These are phyloP conservation scores for Chrysanthemum lavandulifolium DNA, from an alignment of 129 eudicot species.

Conservation along the genomic window DNA sequence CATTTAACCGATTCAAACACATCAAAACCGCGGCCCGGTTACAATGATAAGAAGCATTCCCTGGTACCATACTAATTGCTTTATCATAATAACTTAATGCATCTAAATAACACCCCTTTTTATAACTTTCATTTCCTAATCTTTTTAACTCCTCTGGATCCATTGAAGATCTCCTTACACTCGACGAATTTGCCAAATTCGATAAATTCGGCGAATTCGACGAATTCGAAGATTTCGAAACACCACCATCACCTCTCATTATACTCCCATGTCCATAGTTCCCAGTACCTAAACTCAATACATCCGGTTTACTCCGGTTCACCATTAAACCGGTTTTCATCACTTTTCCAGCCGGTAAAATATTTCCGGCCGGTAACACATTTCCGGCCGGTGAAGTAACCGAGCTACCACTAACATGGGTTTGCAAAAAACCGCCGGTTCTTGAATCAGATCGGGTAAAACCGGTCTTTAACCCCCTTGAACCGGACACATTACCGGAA, in stretches of 20 bases:
- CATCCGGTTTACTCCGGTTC: slow-evolving; percentile 48
- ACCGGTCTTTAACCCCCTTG: slow-evolving; percentile 36
- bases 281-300: slow-evolving; percentile 60
- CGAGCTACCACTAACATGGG: slow-evolving; percentile 24
- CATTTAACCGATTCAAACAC: slow-evolving; percentile 54
- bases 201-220: neutral
- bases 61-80: slow-evolving; percentile 59
- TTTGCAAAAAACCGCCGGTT: slow-evolving; percentile 11
- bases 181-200: slow-evolving; percentile 3
- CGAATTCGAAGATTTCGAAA: neutral
- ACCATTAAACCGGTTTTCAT: slow-evolving; percentile 62
- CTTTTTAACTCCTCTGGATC: slow-evolving; percentile 70
- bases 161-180: slow-evolving; percentile 11
- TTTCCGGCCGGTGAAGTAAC: slow-evolving; percentile 58
- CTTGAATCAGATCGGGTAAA: slow-evolving; percentile 51
- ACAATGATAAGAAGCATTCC: slow-evolving; percentile 61
- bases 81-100: slow-evolving; percentile 67
- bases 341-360: slow-evolving; percentile 67
- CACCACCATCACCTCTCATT: slow-evolving; percentile 56
- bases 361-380: slow-evolving; percentile 70
- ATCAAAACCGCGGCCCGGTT: slow-evolving; percentile 76
- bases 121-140: slow-evolving; percentile 64
- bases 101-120: slow-evolving; percentile 47
- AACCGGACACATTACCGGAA: slow-evolving; percentile 22
- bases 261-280: slow-evolving; percentile 92